Conservation (phyloP, 495 filamentous ascomycete species). For the Stereocaulon alpinum region DNA sequence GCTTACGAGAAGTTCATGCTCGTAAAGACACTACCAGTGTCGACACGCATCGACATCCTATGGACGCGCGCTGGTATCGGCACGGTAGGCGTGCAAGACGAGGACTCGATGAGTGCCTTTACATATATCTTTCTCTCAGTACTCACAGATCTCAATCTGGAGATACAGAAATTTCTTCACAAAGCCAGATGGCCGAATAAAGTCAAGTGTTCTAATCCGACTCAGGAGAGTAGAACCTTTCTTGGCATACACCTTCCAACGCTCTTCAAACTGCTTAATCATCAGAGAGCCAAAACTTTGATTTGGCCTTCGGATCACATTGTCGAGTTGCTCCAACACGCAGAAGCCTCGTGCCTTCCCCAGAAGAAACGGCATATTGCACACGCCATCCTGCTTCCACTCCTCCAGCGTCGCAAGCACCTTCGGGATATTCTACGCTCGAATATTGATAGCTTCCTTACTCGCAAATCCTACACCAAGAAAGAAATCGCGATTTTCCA, state of each 20-base stretch:
- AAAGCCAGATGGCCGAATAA: not conserved
- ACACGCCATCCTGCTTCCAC: not conserved
- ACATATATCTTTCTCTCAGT: not conserved
- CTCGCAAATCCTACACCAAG: not conserved
- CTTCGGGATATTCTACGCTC: not conserved
- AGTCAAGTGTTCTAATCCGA: not conserved
- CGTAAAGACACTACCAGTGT: not conserved
- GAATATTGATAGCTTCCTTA: not conserved
- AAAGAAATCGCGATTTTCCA: not conserved
- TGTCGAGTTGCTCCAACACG: not conserved
- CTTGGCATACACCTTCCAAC: not conserved
- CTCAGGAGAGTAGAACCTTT: not conserved
- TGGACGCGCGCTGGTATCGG: not conserved
- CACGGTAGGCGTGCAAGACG: not conserved
- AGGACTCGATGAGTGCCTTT: not conserved
- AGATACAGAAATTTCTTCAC: not conserved
- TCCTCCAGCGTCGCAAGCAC: not conserved
- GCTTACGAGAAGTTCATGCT: not conserved
- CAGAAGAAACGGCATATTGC: slow-evolving; percentile 5
- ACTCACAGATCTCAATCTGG: not conserved
- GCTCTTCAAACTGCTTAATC: not conserved
- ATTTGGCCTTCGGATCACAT: not conserved
- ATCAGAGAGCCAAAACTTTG: not conserved
- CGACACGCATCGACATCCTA: not conserved
- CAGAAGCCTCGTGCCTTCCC: not conserved